Conservation (phyloP, 2,329 filamentous ascomycete species). For the Graphilbum sp. region DNA sequence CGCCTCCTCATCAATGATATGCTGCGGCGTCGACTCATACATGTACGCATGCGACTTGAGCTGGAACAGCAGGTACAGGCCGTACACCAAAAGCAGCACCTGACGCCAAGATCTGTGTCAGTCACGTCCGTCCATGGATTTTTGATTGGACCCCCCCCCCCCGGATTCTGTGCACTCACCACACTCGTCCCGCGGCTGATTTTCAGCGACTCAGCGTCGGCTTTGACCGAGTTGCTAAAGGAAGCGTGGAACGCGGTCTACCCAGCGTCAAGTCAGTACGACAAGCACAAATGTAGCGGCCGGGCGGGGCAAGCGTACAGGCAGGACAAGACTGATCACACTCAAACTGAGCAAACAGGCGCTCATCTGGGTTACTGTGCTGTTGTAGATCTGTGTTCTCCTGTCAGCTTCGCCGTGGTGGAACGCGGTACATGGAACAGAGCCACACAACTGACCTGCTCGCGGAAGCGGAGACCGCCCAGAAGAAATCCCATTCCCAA, state of each 20-base stretch:
- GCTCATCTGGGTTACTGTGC: constrained; percentile 90
- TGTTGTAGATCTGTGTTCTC: constrained; percentile 61
- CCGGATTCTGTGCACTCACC: no score
- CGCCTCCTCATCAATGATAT: constrained; percentile 82
- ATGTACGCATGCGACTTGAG: constrained; percentile 84
- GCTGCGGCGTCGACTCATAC: constrained; percentile 83
- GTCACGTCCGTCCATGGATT: no score
- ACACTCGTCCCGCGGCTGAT: constrained; percentile 85
- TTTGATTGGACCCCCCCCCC: no score
- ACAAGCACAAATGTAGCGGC: no score
- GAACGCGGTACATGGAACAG: background rate
- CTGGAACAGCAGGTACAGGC: constrained; percentile 75
- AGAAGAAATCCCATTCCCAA: constrained; percentile 83
- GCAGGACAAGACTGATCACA: constrained; percentile 75
- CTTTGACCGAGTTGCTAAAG: constrained; percentile 44
- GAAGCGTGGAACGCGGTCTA: constrained; percentile 85
- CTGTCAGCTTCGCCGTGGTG: background rate
- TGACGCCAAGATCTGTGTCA: constrained; percentile 15
- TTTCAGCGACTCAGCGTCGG: constrained; percentile 57
- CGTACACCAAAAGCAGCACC: constrained; percentile 67
- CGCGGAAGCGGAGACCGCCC: constrained; percentile 70
- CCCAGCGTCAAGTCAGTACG: background rate
- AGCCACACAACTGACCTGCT: constrained; percentile 42
- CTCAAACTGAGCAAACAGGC: constrained; percentile 80
- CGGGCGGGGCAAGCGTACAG: constrained; percentile 35